These are phyloP conservation scores for California macrophylla DNA, from an alignment of 441 rosid species.

Conservation along the genomic window DNA sequence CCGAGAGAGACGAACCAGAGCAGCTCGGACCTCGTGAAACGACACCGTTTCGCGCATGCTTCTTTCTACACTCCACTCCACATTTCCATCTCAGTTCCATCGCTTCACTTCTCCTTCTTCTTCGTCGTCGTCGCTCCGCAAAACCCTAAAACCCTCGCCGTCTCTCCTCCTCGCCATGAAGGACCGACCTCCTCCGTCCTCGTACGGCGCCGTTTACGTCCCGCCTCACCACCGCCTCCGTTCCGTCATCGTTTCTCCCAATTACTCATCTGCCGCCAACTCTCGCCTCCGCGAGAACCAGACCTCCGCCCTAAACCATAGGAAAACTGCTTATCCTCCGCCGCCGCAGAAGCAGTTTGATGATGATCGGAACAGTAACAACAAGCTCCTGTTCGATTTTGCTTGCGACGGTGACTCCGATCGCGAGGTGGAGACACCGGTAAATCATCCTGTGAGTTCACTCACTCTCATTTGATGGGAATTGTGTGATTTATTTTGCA, in stretches of 20 bases:
- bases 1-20: too few species aligned
- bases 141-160: slow-evolving; percentile 24
- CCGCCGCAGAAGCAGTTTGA: slow-evolving; percentile 10
- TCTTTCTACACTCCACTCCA: neutral
- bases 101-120: neutral
- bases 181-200: slow-evolving; percentile 51
- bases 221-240: slow-evolving; percentile 78
- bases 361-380: neutral
- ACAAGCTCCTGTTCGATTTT: slow-evolving; percentile 12
- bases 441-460: slow-evolving; percentile 22
- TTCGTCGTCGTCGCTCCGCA: neutral
- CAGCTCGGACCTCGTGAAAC: neutral
- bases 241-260: slow-evolving; percentile 32
- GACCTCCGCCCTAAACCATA: slow-evolving; percentile 21
- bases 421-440: slow-evolving; percentile 24
- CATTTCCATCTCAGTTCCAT: slow-evolving; percentile 9
- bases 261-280: slow-evolving; percentile 24
- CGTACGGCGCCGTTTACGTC: slow-evolving; percentile 48
- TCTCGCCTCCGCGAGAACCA: slow-evolving; percentile 25
- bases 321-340: slow-evolving; percentile 16
- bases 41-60: neutral
- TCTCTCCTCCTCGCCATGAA: slow-evolving; percentile 35
- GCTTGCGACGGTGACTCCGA: slow-evolving; percentile 39
- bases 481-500: neutral
- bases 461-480: neutral